Evolutionary conservation across 192 early-diverging fungal species (phyloP).

Genomic region (Entomortierella chlamydospora): DNA sequence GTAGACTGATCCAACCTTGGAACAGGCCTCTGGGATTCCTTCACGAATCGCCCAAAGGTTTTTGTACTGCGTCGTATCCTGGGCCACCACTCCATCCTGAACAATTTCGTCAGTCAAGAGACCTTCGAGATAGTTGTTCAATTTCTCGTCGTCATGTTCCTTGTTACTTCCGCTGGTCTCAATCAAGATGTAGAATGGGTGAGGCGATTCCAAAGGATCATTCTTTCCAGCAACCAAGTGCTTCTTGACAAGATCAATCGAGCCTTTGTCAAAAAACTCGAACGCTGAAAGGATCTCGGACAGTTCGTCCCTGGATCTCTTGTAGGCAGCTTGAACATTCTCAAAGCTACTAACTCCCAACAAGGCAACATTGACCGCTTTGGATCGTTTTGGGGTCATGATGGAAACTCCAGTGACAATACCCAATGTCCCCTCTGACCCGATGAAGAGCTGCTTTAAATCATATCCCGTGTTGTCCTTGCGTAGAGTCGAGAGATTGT

Average conservation of each 20-base stretch:
- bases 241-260: slow-evolving; percentile 82
- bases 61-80: slow-evolving; percentile 85
- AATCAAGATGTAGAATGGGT: slow-evolving; percentile 95
- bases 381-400: slow-evolving; percentile 78
- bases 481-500: slow-evolving; percentile 86
- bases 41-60: slow-evolving; percentile 94
- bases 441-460: slow-evolving; percentile 98
- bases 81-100: slow-evolving; percentile 91
- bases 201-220: slow-evolving; percentile 71
- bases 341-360: slow-evolving; percentile 86
- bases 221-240: slow-evolving; percentile 74
- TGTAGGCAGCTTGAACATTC: slow-evolving; percentile 85
- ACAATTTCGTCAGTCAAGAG: slow-evolving; percentile 83
- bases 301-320: slow-evolving; percentile 80
- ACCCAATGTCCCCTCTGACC: slow-evolving; percentile 95
- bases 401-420: slow-evolving; percentile 95
- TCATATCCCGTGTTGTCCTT: slow-evolving; percentile 99
- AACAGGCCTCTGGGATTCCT: slow-evolving; percentile 92
- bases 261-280: slow-evolving; percentile 93
- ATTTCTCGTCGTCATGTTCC: slow-evolving; percentile 95
- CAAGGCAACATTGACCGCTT: slow-evolving; percentile 81
- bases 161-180: slow-evolving; percentile 96
- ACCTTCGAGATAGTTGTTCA: slow-evolving; percentile 80
- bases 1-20: slow-evolving; percentile 89
- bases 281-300: slow-evolving; percentile 98